phyloP scores from a whole-genome alignment of 2,329 filamentous ascomycete species.

The Chaetomiaceae sp. region DNA sequence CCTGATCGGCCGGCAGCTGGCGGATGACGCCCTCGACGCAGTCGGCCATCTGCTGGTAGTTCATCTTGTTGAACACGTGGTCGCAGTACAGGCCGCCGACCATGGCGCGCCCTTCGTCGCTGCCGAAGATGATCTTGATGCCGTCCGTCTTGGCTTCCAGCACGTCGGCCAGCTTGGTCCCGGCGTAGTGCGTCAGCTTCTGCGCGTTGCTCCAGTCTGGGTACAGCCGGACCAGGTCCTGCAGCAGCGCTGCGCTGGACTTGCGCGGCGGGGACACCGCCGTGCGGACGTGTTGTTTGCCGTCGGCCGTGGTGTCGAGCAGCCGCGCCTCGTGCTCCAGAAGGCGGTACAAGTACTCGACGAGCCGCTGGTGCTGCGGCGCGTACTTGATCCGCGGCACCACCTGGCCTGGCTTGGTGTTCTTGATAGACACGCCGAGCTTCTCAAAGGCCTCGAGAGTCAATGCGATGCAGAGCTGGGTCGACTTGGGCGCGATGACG shows the following conservation, averaged over 20 bases:
- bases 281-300: constrained; percentile 26
- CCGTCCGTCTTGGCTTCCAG: constrained; percentile 15
- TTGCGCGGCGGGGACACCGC: constrained; percentile 25
- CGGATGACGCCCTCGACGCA: constrained; percentile 22
- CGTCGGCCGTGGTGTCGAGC: constrained; percentile 21
- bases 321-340: constrained; percentile 30
- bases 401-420: constrained; percentile 23
- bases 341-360: constrained; percentile 30
- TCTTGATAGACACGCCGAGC: constrained; percentile 24
- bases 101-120: constrained; percentile 19
- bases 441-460: constrained; percentile 32
- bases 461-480: constrained; percentile 25
- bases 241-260: constrained; percentile 23
- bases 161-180: constrained; percentile 15
- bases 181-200: constrained; percentile 12
- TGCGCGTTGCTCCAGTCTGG: constrained; percentile 27
- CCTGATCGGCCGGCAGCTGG: constrained; percentile 14
- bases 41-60: constrained; percentile 19
- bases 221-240: constrained; percentile 25
- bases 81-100: constrained; percentile 33
- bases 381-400: constrained; percentile 24
- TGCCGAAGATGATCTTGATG: constrained; percentile 18
- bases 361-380: constrained; percentile 27
- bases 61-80: constrained; percentile 23
- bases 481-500: constrained; percentile 9